These are phyloP conservation scores for Phytophthora idaei DNA, from an alignment of 352 stramenopile species.

Conservation along the genomic window DNA sequence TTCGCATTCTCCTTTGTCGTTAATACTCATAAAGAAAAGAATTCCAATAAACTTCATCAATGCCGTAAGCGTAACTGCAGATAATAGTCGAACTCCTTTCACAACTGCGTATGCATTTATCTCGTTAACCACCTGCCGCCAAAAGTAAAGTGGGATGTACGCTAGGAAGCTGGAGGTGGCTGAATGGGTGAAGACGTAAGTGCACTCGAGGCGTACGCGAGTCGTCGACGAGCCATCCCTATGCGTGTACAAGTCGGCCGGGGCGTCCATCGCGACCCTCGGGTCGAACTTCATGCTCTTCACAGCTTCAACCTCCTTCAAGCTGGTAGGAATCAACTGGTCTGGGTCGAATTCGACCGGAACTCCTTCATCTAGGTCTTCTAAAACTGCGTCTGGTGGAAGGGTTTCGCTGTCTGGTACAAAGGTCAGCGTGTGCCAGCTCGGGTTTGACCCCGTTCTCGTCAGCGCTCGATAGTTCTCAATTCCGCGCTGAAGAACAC, in stretches of 20 bases:
- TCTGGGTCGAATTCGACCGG: constrained; percentile 6
- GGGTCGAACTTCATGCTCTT: constrained; percentile 18
- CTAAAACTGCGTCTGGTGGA: neutral
- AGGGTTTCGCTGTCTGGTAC: neutral
- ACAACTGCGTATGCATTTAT: constrained; percentile 11
- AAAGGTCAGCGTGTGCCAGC: neutral
- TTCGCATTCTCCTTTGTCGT: constrained; percentile 15
- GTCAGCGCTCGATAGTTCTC: constrained; percentile 15
- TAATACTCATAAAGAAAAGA: constrained; percentile 16
- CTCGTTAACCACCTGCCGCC: constrained; percentile 12
- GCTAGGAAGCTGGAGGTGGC: constrained; percentile 5
- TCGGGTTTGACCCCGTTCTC: neutral
- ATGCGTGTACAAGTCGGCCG: constrained; percentile 11
- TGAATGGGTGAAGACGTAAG: neutral
- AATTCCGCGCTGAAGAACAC: constrained; percentile 12
- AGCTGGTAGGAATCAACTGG: constrained; percentile 1
- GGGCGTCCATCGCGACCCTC: constrained; percentile 1
- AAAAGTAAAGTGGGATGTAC: constrained; percentile 15
- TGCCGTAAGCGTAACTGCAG: constrained; percentile 1
- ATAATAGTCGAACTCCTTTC: neutral
- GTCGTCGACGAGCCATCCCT: neutral
- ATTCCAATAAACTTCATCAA: constrained; percentile 23
- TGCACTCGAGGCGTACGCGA: constrained; percentile 5
- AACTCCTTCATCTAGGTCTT: constrained; percentile 2
- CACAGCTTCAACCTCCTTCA: constrained; percentile 8